Base-by-base conservation (phyloP, 495 filamentous ascomycete genomes). In the Elasticomyces elasticus region DNA sequence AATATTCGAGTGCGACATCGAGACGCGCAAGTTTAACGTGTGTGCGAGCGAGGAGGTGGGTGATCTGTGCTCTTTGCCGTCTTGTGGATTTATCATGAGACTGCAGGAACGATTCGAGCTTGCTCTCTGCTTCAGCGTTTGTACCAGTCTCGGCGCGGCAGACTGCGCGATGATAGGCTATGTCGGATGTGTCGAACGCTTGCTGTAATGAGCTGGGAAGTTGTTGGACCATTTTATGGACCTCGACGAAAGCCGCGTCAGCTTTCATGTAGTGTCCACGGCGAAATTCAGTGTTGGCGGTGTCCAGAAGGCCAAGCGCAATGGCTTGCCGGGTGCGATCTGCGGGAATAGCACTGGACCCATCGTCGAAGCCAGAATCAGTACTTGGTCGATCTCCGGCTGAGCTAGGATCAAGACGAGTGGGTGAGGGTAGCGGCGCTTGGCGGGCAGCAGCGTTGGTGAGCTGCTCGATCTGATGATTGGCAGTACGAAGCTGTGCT, bases 1-100 rank as follows among this genome's bases (percentile, higher is more conserved):
- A 88, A 19, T 95, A 81, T 26, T 86, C 79, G 0, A 90, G 76
- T 12, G 91, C 91, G 58, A 86, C 85, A 27, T 85, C 77, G 19
- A 95, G 82, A 52, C 90, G 83, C 61, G 81, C 86, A 11, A 97
- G 79, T 2, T 81, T 74, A 28, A 97, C 45, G 27, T 10, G 24
- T 2, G n/a, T 49, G 45, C 24, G 24, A 20, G 45, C 45, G 27
- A 49, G 45, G 2, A 49, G 27, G 27, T 49, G 45, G 4, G 17
- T 19, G 24, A 49, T 33, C 24, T 49, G 45, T 3, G 45, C 45
- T 30, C 17, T 19, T 12, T 33, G 45, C 7, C 24, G 3, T 5
- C 2, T 20, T 15, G 45, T 13, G 9, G 27, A 23, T 12, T 30
- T 23, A 27, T 49, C n/a, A 20, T 49, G 23, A 2, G 27, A 17